These are phyloP conservation scores for Maudiozyma serrabonitensis DNA, from an alignment of 805 yeast genomes.

Conservation along the genomic window DNA sequence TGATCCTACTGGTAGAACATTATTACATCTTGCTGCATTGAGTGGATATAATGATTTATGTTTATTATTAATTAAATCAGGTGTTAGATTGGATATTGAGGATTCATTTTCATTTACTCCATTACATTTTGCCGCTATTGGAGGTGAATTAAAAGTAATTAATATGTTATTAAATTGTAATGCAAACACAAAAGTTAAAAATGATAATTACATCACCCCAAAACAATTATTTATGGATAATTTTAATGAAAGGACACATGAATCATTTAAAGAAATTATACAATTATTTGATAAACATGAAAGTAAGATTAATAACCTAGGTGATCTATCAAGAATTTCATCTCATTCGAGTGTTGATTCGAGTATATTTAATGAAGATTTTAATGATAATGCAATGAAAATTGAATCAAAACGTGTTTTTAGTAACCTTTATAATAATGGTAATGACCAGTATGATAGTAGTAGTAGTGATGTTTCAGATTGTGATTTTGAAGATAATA, in stretches of 20 bases:
- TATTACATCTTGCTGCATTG: constrained; percentile 76
- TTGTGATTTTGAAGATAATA: constrained; percentile 22
- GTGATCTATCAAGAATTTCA: constrained; percentile 11
- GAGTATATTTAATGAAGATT: constrained; percentile 20
- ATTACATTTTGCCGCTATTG: constrained; percentile 72
- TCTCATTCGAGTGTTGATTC: constrained; percentile 23
- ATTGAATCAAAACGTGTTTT: background rate
- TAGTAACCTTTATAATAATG: constrained; percentile 19
- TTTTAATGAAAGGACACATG: background rate
- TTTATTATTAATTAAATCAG: constrained; percentile 51
- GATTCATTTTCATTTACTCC: constrained; percentile 84
- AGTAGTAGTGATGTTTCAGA: constrained; percentile 10
- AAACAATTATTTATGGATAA: constrained; percentile 25
- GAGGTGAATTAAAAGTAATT: constrained; percentile 62
- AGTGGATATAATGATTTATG: constrained; percentile 60
- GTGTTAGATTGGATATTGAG: constrained; percentile 58
- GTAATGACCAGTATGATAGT: constrained; percentile 23
- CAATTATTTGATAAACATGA: constrained; percentile 20
- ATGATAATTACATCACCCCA: constrained; percentile 41
- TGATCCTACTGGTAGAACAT: constrained; percentile 75
- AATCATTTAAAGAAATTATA: constrained; percentile 19
- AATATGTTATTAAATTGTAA: constrained; percentile 52
- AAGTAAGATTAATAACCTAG: constrained; percentile 3
- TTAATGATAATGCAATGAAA: background rate
- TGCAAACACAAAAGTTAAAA: constrained; percentile 44